Base-by-base conservation (phyloP, 495 filamentous ascomycete genomes). In the Darksidea phi region DNA sequence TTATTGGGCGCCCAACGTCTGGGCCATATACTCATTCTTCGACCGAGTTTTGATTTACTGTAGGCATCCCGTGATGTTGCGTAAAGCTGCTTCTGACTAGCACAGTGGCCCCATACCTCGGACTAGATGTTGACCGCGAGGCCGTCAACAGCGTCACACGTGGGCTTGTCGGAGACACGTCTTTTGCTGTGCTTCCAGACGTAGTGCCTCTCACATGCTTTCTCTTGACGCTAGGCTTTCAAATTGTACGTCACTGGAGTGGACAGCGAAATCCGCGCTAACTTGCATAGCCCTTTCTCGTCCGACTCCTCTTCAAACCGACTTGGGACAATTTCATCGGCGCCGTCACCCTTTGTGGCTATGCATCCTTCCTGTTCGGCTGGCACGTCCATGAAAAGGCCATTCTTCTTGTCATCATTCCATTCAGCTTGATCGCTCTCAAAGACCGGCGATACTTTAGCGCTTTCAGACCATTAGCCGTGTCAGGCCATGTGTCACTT, bases 361-460 rank as follows among this genome's bases (percentile, higher is more conserved):
- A 95, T 66, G 89, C 92, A 0, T 96, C 94, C 0, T 98, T 98
- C 76, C 81, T 98, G 20, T 97, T 97, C 59, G 93, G 94, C 50
- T 98, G 94, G 94, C 94, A 98, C 69, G 94, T 98, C 18, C 94
- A 98, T 67, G 94, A 98, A 68, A 98, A 98, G 70, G 94, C 94
- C 6, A 89, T 98, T 28, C 84, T 98, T 13, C 80, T 97, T 49
- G 88, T 97, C 67, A 89, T 98, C 67, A 88, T 97, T 56, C 94
- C 94, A 0, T 97, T 98, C 79, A 93, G 88, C 67, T 82, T 98
- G 57, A 88, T 98, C 56, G 93, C 94, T 2, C 84, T 98, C 46
- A 90, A 87, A 72, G 93, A 97, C 73, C 84, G 94, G 13, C 86
- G 94, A 24, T 90, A 96, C 69, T 86, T 97, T 50, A 86, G 89